These are phyloP conservation scores for Podospora pseudoanserina DNA, from an alignment of 495 filamentous ascomycete genomes.

Conservation along the genomic window DNA sequence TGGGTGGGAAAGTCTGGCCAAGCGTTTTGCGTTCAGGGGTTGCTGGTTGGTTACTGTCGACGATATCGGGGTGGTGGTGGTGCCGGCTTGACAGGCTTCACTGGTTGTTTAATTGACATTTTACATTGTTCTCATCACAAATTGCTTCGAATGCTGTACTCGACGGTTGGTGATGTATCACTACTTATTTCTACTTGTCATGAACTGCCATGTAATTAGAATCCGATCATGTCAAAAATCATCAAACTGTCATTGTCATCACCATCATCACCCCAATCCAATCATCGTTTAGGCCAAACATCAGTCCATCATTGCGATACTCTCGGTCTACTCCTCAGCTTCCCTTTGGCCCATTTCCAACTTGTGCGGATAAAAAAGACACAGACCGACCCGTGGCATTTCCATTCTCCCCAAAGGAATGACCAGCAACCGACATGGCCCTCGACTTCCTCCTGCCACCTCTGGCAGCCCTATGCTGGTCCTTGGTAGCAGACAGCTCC, in stretches of 20 bases:
- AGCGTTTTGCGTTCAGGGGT: not conserved
- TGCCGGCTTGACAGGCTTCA: not conserved
- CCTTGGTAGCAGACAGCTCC: not conserved
- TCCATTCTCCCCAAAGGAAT: not conserved
- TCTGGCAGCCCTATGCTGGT: not conserved
- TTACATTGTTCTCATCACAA: not conserved
- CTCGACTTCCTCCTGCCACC: not conserved
- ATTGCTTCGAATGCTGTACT: not conserved
- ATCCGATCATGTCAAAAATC: not conserved
- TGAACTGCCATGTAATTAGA: not conserved
- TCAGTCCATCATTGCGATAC: not conserved
- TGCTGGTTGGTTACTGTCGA: not conserved
- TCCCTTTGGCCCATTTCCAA: conserved; percentile 20
- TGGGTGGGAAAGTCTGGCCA: not conserved
- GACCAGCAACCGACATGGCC: not conserved
- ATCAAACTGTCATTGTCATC: not conserved
- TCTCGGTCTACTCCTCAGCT: conserved; percentile 2
- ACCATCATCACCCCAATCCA: not conserved
- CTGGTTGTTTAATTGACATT: conserved; percentile 3
- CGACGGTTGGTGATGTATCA: not conserved
- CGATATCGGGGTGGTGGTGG: not conserved
- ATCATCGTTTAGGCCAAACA: not conserved
- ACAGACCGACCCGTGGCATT: not conserved
- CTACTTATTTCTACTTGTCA: not conserved
- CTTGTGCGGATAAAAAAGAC: conserved; percentile 20